phyloP scores from a whole-genome alignment of 139 green algal genomes.

The Microglena sp. region DNA sequence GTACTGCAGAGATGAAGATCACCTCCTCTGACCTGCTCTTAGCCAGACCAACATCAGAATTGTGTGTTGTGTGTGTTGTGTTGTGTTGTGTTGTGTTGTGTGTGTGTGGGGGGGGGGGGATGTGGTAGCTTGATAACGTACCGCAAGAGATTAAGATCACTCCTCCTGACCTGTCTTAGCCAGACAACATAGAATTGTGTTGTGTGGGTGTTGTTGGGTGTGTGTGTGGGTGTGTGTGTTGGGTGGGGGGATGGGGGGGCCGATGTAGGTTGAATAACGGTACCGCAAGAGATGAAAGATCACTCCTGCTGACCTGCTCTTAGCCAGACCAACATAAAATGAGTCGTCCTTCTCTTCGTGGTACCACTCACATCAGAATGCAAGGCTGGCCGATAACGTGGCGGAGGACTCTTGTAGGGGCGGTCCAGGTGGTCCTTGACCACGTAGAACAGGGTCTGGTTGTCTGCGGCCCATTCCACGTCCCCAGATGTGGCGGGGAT shows the following conservation, averaged over 20 bases:
- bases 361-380: conserved; percentile 17
- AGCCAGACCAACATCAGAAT: conserved; percentile 65
- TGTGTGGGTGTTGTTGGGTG: background rate
- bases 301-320: background rate
- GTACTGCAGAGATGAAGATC: conserved; percentile 57
- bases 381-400: no score
- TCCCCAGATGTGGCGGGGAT: conserved; percentile 46
- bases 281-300: background rate
- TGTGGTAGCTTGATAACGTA: no score
- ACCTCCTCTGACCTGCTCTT: conserved; percentile 43
- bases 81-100: conserved; percentile 11
- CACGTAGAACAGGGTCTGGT: conserved; percentile 61
- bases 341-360: background rate
- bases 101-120: background rate
- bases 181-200: background rate
- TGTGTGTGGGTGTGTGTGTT: background rate
- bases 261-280: background rate
- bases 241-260: background rate
- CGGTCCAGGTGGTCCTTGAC: conserved; percentile 70
- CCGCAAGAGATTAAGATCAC: no score
- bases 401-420: no score
- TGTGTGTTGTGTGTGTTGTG: conserved; percentile 41
- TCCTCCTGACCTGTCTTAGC: background rate
- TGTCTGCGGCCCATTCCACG: conserved; percentile 59
- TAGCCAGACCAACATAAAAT: background rate